phyloP scores from a whole-genome alignment of 2,329 filamentous ascomycete genomes.

The Didymella pomorum region DNA sequence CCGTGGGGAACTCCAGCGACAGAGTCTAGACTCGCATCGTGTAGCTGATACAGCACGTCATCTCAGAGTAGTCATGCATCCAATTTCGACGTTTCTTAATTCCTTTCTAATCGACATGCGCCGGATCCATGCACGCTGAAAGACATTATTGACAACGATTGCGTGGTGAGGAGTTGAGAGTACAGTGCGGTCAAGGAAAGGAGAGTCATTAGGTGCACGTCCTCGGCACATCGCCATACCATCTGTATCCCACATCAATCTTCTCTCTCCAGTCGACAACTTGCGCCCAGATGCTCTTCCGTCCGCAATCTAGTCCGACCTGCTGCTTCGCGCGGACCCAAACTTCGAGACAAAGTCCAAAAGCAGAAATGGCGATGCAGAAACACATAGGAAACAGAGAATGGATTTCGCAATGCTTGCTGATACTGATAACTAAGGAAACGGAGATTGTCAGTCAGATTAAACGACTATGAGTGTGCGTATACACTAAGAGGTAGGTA shows the following conservation, averaged over 20 bases:
- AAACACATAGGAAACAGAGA: slow-evolving; percentile 47
- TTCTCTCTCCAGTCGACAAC: slow-evolving; percentile 28
- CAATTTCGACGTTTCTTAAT: slow-evolving; percentile 38
- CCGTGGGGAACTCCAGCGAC: slow-evolving; percentile 5
- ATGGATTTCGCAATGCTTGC: slow-evolving; percentile 17
- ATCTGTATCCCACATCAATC: slow-evolving; percentile 43
- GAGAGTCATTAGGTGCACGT: slow-evolving; percentile 35
- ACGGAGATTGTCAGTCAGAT: slow-evolving; percentile 44
- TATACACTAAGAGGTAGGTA: slow-evolving; percentile 19
- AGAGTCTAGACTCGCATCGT: slow-evolving; percentile 3
- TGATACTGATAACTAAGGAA: slow-evolving; percentile 35
- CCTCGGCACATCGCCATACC: slow-evolving; percentile 36
- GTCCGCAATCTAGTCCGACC: slow-evolving; percentile 24
- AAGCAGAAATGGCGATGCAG: slow-evolving; percentile 37
- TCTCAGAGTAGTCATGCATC: neutral
- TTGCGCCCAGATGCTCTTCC: slow-evolving; percentile 29
- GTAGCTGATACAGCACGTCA: slow-evolving; percentile 11
- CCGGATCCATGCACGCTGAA: slow-evolving; percentile 18
- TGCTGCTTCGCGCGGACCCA: slow-evolving; percentile 38
- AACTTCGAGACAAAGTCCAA: slow-evolving; percentile 36
- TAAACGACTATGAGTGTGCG: slow-evolving; percentile 29
- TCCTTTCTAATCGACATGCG: slow-evolving; percentile 32
- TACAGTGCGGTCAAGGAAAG: slow-evolving; percentile 14
- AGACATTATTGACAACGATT: slow-evolving; percentile 20
- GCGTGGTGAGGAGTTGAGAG: slow-evolving; percentile 10